Evolutionary conservation across 805 yeast species (phyloP), one percentile per base, ranked within the genome.

Genomic region (Candida golubevii): DNA sequence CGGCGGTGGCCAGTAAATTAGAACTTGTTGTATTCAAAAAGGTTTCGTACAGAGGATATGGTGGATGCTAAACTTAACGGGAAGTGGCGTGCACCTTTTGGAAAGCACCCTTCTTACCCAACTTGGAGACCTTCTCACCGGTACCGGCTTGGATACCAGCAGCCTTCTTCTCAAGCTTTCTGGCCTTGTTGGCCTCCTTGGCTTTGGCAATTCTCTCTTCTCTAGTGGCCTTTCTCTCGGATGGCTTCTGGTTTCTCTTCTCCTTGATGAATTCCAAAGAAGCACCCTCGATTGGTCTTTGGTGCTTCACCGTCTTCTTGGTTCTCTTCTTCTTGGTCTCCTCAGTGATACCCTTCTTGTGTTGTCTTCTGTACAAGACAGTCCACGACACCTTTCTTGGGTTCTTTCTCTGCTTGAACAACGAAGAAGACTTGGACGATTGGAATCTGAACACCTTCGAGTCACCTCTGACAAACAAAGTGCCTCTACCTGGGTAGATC

Each of bases 401-500:
- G 90, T 93, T 93, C 95, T 93, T 93, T 85, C 97, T 89, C 83
- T 93, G 99, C 71, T 84, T 83, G 93, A 93, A 93, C 69, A 93
- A 85, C 72, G 98, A 89, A 67, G 96, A 91, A 71, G 95, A 82
- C 80, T 93, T 93, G 63, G 97, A 86, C 75, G 87, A 83, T 76
- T 86, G 95, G 93, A 93, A 93, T 84, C 99, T 90, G 96, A 93
- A 93, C 69, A 90, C 77, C 84, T 93, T 93, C 71, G 98, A 90
- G 88, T 93, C 99, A 68, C 98, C 98, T 80, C 99, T 89, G 77
- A 93, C 89, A 72, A 88, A 93, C 75, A 93, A 84, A 73, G 95
- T 88, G 79, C 99, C 98, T 83, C 97, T 88, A 79, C 99, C 99
- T 82, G 99, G 99, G 95, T 91, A 93, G 83, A 93, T 91, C 81